Evolutionary conservation across 371 early-diverging fungal species (phyloP), one percentile per base, ranked within the genome.

Genomic region (Saksenaea oblongispora): DNA sequence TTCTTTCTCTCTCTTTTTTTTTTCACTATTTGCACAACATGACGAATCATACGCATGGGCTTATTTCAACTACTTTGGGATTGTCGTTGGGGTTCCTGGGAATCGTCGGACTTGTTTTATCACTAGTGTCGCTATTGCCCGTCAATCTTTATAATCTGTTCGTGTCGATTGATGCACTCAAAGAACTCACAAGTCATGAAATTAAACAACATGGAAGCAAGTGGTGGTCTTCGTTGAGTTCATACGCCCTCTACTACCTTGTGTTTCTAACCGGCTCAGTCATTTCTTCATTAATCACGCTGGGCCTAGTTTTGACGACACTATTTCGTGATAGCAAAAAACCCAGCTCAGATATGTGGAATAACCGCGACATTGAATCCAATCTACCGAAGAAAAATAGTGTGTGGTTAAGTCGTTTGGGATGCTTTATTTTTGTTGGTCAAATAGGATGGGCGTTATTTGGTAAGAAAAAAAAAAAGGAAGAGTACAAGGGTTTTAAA

Each of bases 161-260:
- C 54, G 70, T 76, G 22, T 65, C 70, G 24, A 71, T 70, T 58
- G 71, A 74, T 54, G 65, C 67, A 41, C 62, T 73, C 53, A 73
- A 67, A 57, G 73, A 76, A 55, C 47, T 70, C 24, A 36, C 65
- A 34, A 62, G 53, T 17, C 61, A 70, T 58, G 70, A 65, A 51
- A 51, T 63, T 42, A 18, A 62, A n/a, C 41, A 65, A 28, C 58
- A 34, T 18, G 44, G 63, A 7, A 51, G 59, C 17, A 62, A 63
- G 62, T 65, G 65, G 65, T 15, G 56, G 17, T 39, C 63, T 22
- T 59, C 67, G 15, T 9, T 47, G 51, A 47, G 22, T 22, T 35
- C 65, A 8, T 56, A 58, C 14, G 63, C 34, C 17, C 22, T 56
- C 11, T 34, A 61, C 5, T 66, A 65, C 22, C 17, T 56, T 28